Evolutionary conservation across 2,329 filamentous ascomycete genomes (phyloP).

Genomic region (Paraconiothyrium brasiliense): DNA sequence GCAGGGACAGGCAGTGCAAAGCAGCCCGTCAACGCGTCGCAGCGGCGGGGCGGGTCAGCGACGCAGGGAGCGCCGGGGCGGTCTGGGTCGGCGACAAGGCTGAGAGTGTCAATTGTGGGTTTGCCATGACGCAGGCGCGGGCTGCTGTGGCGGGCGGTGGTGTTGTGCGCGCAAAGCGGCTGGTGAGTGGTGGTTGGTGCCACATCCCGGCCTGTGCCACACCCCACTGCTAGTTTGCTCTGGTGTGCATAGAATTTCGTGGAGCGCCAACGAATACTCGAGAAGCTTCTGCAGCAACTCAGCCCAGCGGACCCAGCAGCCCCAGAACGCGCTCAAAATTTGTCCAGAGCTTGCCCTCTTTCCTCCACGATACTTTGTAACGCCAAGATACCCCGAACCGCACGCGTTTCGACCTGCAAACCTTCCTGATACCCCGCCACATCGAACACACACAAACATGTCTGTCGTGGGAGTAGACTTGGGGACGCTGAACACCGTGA

Average conservation of each 20-base stretch:
- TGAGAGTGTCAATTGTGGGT: background rate
- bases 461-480: constrained; percentile 85
- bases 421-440: constrained; percentile 40
- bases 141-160: constrained; percentile 10
- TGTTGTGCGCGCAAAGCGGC: background rate
- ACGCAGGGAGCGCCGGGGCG: background rate
- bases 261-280: constrained; percentile 30
- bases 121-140: constrained; percentile 26
- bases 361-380: constrained; percentile 18
- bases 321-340: constrained; percentile 17
- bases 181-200: constrained; percentile 16
- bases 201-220: constrained; percentile 12
- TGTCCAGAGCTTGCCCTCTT: constrained; percentile 19
- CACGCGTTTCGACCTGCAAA: constrained; percentile 21
- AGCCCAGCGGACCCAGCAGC: constrained; percentile 23
- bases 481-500: constrained; percentile 94
- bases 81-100: constrained; percentile 10
- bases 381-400: constrained; percentile 16
- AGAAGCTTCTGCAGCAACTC: constrained; percentile 18
- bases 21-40: background rate
- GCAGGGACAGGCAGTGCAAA: background rate
- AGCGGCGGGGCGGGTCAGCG: background rate
- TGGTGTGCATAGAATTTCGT: constrained; percentile 32
- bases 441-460: constrained; percentile 56
- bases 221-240: constrained; percentile 26